These are phyloP conservation scores for Phoenix dactylifera DNA, from an alignment of 176 grass and related monocot species.

Conservation along the genomic window DNA sequence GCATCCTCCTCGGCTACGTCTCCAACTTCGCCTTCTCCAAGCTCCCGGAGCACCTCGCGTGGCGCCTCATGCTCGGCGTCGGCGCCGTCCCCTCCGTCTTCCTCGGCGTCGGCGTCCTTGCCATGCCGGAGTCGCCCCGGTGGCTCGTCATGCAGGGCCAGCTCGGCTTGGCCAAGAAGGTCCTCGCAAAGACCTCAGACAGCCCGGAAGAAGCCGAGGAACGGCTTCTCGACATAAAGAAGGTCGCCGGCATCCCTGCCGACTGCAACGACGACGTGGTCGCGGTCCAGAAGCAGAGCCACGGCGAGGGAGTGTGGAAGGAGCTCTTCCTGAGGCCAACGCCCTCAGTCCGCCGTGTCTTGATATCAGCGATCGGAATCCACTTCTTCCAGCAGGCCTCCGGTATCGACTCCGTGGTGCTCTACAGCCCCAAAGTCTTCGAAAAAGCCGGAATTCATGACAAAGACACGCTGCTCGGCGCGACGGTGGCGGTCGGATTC, in stretches of 20 bases:
- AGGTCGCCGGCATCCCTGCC: slow-evolving; percentile 34
- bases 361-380: slow-evolving; percentile 56
- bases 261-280: slow-evolving; percentile 15
- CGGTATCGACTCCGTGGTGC: no score
- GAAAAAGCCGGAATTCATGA: no score
- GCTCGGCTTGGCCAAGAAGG: slow-evolving; percentile 35
- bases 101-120: slow-evolving; percentile 41
- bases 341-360: slow-evolving; percentile 43
- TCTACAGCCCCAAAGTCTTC: no score
- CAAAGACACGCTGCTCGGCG: no score
- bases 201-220: slow-evolving; percentile 38
- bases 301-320: slow-evolving; percentile 49
- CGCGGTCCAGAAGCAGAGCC: background rate
- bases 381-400: no score
- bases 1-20: slow-evolving; percentile 72
- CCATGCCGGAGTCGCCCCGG: slow-evolving; percentile 87
- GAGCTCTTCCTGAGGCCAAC: slow-evolving; percentile 61
- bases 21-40: slow-evolving; percentile 72
- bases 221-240: slow-evolving; percentile 52
- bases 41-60: slow-evolving; percentile 48
- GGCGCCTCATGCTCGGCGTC: slow-evolving; percentile 70
- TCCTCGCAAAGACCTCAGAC: slow-evolving; percentile 49
- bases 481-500: no score
- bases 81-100: slow-evolving; percentile 55
- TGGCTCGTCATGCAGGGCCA: slow-evolving; percentile 88